These are phyloP conservation scores for Trichosporon coremiiforme DNA, from an alignment of 1,284 basidiomycete species.

Conservation along the genomic window DNA sequence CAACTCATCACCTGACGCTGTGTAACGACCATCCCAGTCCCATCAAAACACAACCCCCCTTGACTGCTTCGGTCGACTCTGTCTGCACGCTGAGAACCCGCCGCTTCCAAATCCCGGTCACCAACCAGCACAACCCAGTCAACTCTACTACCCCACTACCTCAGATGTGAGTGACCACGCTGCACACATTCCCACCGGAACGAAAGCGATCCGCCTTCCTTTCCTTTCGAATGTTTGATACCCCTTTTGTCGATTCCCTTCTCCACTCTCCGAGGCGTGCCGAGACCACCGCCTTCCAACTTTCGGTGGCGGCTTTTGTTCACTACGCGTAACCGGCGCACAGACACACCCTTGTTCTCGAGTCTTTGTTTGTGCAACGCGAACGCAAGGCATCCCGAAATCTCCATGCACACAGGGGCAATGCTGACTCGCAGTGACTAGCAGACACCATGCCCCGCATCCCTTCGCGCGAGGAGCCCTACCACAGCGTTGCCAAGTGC, in stretches of 20 bases:
- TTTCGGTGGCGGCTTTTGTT: slow-evolving; percentile 16
- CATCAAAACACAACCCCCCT: slow-evolving; percentile 9
- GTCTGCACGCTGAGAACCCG: slow-evolving; percentile 1
- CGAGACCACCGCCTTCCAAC: neutral
- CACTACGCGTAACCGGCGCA: slow-evolving; percentile 17
- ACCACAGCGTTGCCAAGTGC: slow-evolving; percentile 59
- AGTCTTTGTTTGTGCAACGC: neutral
- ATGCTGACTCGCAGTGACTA: neutral
- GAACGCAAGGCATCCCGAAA: neutral
- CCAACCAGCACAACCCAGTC: neutral
- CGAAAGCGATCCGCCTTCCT: neutral
- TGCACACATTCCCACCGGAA: slow-evolving; percentile 2
- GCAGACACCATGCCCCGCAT: slow-evolving; percentile 58
- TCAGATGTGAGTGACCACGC: neutral
- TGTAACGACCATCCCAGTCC: slow-evolving; percentile 10
- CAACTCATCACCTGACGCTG: slow-evolving; percentile 10
- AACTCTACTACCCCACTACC: neutral
- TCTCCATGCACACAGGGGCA: neutral
- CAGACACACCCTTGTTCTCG: slow-evolving; percentile 7
- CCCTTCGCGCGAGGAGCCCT: slow-evolving; percentile 60
- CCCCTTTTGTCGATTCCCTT: neutral
- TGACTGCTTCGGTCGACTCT: slow-evolving; percentile 9
- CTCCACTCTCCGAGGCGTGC: neutral
- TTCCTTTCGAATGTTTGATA: slow-evolving; percentile 9
- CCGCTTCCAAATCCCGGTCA: neutral